Evolutionary conservation across 768 basidiomycete genomes (phyloP), one percentile per base, ranked within the genome.

Genomic region (Leccinum ochraceum): DNA sequence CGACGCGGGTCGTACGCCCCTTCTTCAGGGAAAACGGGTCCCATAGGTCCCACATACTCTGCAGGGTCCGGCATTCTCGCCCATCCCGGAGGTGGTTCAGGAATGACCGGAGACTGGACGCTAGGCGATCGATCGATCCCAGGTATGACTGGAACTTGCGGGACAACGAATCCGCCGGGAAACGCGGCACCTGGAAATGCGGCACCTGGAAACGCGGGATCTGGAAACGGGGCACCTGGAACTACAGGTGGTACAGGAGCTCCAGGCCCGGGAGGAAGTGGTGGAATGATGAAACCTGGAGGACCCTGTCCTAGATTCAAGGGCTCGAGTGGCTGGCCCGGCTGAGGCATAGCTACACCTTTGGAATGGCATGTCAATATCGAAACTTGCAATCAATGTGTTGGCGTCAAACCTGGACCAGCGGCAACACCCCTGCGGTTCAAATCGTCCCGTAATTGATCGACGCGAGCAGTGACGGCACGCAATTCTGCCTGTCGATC

Each of bases 401-500:
- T 49, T 42, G 49, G 28, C 10, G 60, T 77, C 61, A 65, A 65
- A 80, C 79, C 76, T 65, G 71, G 72, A 39, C 75, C 71, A 42
- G 83, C 70, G 17, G 79, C 78, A 60, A 77, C 64, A 54, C 80
- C 73, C 9, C 87, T 62, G 49, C 82, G 78, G 34, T 80, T 78
- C 48, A 82, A 57, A 42, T 78, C 80, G 4, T 77, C 74, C 32
- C 77, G 70, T 6, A 86, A 68, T 53, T 76, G 74, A 63, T 83
- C 80, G 6, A 94, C 77, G 11, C 89, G 82, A 17, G 83, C 85
- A 48, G 83, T 77, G 8, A 94, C 83, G 9, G 83, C 84, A 17
- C 80, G 80, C 42, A 94, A 74, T 69, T 93, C 92, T 4, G 82
- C 79, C 62, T 91, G 91, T 24, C 92, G 86, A 72, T 92, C 90